Base-by-base conservation (phyloP, 2,329 filamentous ascomycete genomes). In the Stagonosporopsis rhizophila region DNA sequence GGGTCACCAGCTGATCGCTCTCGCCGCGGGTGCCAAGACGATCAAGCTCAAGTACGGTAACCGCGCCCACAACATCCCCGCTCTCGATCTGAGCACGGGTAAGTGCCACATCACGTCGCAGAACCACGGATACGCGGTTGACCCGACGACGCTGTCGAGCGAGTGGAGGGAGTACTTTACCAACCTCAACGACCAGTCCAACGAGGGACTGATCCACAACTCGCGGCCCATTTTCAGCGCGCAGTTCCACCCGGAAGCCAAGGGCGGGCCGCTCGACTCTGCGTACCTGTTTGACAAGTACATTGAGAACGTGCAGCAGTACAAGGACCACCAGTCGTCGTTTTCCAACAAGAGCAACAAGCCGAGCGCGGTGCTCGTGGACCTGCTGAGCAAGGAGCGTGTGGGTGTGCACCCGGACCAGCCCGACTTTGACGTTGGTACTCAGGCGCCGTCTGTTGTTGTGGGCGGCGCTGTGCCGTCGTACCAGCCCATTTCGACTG, bases 31-130 rank as follows among this genome's bases (percentile, higher is more conserved):
- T 62, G 95, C 91, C 51, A 85, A 87, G 70, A 98, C 95, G 60
- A 89, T 96, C 81, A 98, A 98, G 86, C 87, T 99, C 79, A 98
- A 98, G 86, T 99, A 97, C 78, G 95, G 95, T 73, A 99, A 99
- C 85, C 90, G 95, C 68, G 95, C 93, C 17, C 95, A 98, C 84
- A 99, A 99, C 84, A 98, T 98, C 70, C 95, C 95, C 8, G 92
- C 93, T 58, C 83, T 98, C 56, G 94, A 98, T 76, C 83, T 97
- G 76, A 96, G 91, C 59, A 98, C 94, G 34, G 94, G 95, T 55
- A 92, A 94, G 78, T 98, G 95, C 87, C 94, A 98, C 83, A 98
- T 98, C 78, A 98, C 94, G 56, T 93, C 89, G 77, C 95, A 99
- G 83, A 98, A 98, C 82, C 95, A 98, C 80, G 95, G 95, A 61